Percentiles rank a stretch among this genome's conserved stretches.
These are phyloP conservation scores for Lepiota venenata DNA, from an alignment of 768 basidiomycete genomes.

Conservation along the genomic window DNA sequence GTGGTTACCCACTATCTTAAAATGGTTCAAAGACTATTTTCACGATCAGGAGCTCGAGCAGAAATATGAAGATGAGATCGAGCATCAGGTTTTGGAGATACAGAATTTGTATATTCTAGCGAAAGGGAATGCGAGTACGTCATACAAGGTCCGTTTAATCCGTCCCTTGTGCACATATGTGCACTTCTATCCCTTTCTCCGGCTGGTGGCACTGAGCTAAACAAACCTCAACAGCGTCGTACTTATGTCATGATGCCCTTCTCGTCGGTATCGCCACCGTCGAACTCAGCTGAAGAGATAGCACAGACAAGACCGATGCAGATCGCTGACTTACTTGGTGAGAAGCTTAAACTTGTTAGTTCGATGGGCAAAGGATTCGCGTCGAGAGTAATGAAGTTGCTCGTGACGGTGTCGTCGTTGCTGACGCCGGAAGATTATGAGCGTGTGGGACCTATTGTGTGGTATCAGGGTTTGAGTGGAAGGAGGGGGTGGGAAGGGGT, in stretches of 20 bases:
- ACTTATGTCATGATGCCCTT: conserved; percentile 5
- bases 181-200: not conserved
- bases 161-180: no score
- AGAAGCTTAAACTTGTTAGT: conserved; percentile 35
- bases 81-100: conserved; percentile 44
- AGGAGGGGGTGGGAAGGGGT: not conserved
- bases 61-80: conserved; percentile 34
- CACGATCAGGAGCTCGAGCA: conserved; percentile 21
- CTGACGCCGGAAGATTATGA: conserved; percentile 46
- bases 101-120: conserved; percentile 50
- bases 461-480: conserved; percentile 43
- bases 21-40: conserved; percentile 41
- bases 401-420: conserved; percentile 60
- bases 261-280: conserved; percentile 14
- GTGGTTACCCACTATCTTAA: conserved; percentile 42
- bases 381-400: conserved; percentile 49
- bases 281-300: conserved; percentile 9
- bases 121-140: conserved; percentile 39
- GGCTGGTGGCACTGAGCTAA: not conserved
- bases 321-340: conserved; percentile 31
- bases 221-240: conserved; percentile 13
- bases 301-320: conserved; percentile 19
- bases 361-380: conserved; percentile 44
- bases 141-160: conserved; percentile 35
- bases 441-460: conserved; percentile 52